These are phyloP conservation scores for Eimeria necatrix DNA, from an alignment of 169 alveolate species.

Conservation along the genomic window DNA sequence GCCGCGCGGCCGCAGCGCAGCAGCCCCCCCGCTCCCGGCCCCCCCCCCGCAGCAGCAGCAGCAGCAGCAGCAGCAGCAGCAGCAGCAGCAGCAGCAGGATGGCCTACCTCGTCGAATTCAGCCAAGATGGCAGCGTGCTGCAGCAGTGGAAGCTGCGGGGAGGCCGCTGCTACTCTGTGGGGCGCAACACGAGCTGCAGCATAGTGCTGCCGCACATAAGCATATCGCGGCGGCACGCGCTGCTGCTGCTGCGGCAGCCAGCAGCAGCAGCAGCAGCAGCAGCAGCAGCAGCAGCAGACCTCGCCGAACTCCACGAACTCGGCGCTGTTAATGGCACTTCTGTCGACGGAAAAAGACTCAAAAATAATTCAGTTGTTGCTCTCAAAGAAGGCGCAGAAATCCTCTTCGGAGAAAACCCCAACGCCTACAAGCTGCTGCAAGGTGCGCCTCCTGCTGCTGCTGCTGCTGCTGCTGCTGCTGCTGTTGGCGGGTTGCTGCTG, in stretches of 20 bases:
- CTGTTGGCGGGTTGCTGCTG: background rate
- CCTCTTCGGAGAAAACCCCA: background rate
- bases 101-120: background rate
- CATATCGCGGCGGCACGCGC: background rate
- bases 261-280: too few relatives aligned
- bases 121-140: background rate
- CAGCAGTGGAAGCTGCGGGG: background rate
- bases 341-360: background rate
- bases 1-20: too few relatives aligned
- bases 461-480: background rate
- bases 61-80: too few relatives aligned
- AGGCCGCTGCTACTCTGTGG: background rate
- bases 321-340: background rate
- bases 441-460: background rate
- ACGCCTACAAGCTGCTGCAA: background rate
- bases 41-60: too few relatives aligned
- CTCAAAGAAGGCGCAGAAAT: background rate
- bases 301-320: background rate
- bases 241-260: conserved; percentile 1
- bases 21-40: too few relatives aligned
- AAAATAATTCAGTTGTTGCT: background rate
- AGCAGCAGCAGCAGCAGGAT: too few relatives aligned
- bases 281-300: background rate
- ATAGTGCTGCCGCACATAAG: background rate
- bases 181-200: background rate